These are phyloP conservation scores for Guyanaporus albipodus DNA, from an alignment of 768 basidiomycete genomes.

Conservation along the genomic window DNA sequence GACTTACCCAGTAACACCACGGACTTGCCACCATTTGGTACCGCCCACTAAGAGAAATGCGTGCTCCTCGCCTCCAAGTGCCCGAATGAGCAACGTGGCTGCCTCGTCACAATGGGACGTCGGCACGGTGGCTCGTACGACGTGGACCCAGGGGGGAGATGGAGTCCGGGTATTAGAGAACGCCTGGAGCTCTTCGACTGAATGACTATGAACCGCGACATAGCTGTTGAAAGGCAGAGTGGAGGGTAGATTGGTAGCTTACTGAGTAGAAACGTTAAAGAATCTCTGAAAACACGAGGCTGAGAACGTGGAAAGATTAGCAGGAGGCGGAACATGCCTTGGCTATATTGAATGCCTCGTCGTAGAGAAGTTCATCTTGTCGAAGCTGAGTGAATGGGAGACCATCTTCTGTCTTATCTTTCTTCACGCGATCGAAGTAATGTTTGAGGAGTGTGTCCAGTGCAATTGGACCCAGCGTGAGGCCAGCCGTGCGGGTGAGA, in stretches of 20 bases:
- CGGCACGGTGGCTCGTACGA: conserved; percentile 68
- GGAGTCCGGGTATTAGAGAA: conserved; percentile 82
- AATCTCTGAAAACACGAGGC: conserved; percentile 51
- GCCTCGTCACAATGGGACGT: conserved; percentile 73
- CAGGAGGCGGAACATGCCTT: conserved; percentile 45
- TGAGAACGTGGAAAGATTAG: background rate
- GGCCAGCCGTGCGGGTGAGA: conserved; percentile 57
- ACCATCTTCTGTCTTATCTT: conserved; percentile 34
- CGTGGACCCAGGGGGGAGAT: conserved; percentile 79
- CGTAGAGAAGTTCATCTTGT: conserved; percentile 76
- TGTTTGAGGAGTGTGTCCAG: conserved; percentile 81
- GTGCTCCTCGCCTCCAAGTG: conserved; percentile 79
- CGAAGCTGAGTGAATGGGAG: conserved; percentile 47
- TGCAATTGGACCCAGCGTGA: conserved; percentile 67
- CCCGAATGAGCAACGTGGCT: conserved; percentile 66
- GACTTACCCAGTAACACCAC: conserved; percentile 71
- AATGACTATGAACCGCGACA: conserved; percentile 48
- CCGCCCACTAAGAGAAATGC: conserved; percentile 76
- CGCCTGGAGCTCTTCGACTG: conserved; percentile 76
- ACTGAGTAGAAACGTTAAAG: conserved; percentile 67
- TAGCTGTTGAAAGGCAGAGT: background rate
- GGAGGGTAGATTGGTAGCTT: conserved; percentile 22
- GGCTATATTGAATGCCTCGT: conserved; percentile 71
- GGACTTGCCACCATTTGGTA: conserved; percentile 97
- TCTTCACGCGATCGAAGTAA: conserved; percentile 66